Conservation (phyloP, 371 early-diverging fungal species). For the Rhizopus stolonifer region DNA sequence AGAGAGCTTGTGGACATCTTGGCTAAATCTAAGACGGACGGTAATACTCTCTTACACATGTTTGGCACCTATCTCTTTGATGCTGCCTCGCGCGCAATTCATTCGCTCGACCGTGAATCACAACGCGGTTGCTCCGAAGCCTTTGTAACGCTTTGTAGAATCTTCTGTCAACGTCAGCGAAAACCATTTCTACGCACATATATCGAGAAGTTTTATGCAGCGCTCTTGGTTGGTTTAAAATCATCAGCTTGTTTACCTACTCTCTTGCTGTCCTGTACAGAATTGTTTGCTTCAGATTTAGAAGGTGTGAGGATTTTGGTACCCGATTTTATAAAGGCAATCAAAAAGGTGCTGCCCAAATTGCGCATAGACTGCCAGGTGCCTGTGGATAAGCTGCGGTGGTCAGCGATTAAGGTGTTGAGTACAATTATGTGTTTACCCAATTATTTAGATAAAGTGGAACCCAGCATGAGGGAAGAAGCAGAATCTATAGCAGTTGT, state of each 20-base stretch:
- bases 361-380: conserved; percentile 41
- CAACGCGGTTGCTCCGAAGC: conserved; percentile 72
- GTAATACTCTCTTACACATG: conserved; percentile 78
- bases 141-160: conserved; percentile 68
- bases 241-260: conserved; percentile 66
- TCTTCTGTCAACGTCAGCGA: conserved; percentile 69
- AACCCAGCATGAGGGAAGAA: conserved; percentile 54
- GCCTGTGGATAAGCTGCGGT: conserved; percentile 63
- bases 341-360: conserved; percentile 68
- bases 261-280: conserved; percentile 60
- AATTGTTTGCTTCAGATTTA: conserved; percentile 66
- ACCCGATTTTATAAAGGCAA: conserved; percentile 70
- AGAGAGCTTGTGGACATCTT: conserved; percentile 58
- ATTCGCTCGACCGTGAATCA: conserved; percentile 23
- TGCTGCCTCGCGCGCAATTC: conserved; percentile 36
- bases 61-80: conserved; percentile 80
- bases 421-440: conserved; percentile 72
- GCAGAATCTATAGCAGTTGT: conserved; percentile 20
- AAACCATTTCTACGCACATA: conserved; percentile 60
- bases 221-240: conserved; percentile 57
- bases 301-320: conserved; percentile 72
- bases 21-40: conserved; percentile 38
- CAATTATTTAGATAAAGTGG: conserved; percentile 69
- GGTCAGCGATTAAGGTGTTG: conserved; percentile 66
- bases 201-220: conserved; percentile 73